Evolutionary conservation across 805 yeast species (phyloP).

Genomic region (Wickerhamomyces queroliae): DNA sequence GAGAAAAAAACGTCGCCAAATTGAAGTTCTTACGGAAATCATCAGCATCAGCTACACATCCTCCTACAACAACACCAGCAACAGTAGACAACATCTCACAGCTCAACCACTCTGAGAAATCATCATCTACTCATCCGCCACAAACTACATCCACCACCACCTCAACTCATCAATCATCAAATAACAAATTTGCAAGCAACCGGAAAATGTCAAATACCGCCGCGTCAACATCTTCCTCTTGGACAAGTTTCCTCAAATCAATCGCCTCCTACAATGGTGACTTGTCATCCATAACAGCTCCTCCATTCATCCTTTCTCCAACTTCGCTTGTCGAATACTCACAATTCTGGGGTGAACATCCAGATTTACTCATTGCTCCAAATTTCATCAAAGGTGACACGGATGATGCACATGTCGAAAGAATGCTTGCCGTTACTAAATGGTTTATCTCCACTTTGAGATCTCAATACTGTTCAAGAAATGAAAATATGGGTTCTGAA

Average conservation of each 20-base stretch:
- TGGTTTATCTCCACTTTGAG: conserved; percentile 91
- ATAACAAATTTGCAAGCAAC: no score
- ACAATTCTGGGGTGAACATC: conserved; percentile 94
- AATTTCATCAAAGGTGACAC: conserved; percentile 36
- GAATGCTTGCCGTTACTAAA: conserved; percentile 76
- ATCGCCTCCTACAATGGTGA: conserved; percentile 93
- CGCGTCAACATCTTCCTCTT: conserved; percentile 41
- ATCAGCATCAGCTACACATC: background rate
- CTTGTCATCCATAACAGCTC: conserved; percentile 89
- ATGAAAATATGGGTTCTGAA: conserved; percentile 89
- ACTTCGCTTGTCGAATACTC: conserved; percentile 87
- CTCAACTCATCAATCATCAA: no score
- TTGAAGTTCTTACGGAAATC: conserved; percentile 14
- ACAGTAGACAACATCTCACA: background rate
- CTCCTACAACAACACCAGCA: background rate
- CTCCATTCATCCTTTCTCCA: conserved; percentile 92
- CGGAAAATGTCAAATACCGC: conserved; percentile 27
- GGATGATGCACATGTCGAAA: conserved; percentile 48
- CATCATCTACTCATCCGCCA: no score
- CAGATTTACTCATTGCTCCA: conserved; percentile 76
- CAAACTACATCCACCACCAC: no score
- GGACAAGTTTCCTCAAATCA: conserved; percentile 89
- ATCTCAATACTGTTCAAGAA: conserved; percentile 91
- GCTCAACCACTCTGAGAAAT: no score
- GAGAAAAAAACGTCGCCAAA: conserved; percentile 5